Evolutionary conservation across 2,329 filamentous ascomycete genomes (phyloP).

Genomic region (Apiospora saccharicola): DNA sequence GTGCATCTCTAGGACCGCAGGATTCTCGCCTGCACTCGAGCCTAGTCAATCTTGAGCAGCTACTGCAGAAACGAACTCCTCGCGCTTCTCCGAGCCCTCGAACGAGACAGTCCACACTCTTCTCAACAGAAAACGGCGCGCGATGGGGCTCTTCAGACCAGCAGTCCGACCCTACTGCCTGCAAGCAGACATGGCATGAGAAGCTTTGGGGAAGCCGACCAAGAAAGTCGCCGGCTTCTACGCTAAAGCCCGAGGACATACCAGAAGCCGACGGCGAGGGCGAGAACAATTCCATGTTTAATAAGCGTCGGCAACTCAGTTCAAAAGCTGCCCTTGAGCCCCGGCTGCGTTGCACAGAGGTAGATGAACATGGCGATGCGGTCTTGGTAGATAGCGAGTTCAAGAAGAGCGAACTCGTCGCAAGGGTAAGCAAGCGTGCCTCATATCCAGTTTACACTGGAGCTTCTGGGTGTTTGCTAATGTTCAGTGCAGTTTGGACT

Average conservation of each 20-base stretch:
- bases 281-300: constrained; percentile 69
- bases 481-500: constrained; percentile 75
- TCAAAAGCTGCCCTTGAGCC: constrained; percentile 84
- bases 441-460: background rate
- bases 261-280: constrained; percentile 66
- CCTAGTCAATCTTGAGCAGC: constrained; percentile 38
- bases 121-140: background rate
- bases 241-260: constrained; percentile 64
- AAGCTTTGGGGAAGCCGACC: constrained; percentile 52
- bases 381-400: constrained; percentile 95
- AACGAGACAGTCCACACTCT: constrained; percentile 6
- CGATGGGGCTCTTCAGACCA: constrained; percentile 27
- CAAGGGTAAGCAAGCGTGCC: constrained; percentile 67
- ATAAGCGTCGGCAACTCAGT: constrained; percentile 72
- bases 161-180: constrained; percentile 36
- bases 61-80: constrained; percentile 20
- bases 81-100: background rate
- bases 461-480: background rate
- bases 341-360: constrained; percentile 90
- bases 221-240: constrained; percentile 29
- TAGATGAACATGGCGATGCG: constrained; percentile 90
- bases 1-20: constrained; percentile 30
- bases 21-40: constrained; percentile 40
- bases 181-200: constrained; percentile 54
- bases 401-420: constrained; percentile 96